Evolutionary conservation across 2,329 filamentous ascomycete species (phyloP).

Genomic region (Aspergillus ruber): DNA sequence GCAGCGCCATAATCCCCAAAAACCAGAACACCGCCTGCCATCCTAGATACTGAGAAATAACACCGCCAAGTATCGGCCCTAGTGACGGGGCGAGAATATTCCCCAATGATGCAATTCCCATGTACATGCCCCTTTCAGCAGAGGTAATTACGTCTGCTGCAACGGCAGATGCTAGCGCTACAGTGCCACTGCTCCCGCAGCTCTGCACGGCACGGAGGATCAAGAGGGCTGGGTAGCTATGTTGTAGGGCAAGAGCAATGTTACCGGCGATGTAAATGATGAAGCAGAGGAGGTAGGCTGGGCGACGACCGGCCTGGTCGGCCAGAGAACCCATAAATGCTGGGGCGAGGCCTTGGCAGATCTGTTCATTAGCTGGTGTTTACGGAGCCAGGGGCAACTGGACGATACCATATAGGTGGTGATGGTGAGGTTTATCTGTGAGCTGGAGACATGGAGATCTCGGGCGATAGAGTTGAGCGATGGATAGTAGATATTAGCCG

Average conservation of each 20-base stretch:
- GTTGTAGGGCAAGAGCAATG: slow-evolving; percentile 34
- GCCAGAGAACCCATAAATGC: slow-evolving; percentile 43
- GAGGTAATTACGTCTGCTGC: slow-evolving; percentile 37
- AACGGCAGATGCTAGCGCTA: slow-evolving; percentile 36
- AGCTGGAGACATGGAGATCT: slow-evolving; percentile 21
- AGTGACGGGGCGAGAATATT: slow-evolving; percentile 41
- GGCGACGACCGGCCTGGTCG: slow-evolving; percentile 43
- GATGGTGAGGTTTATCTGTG: slow-evolving; percentile 22
- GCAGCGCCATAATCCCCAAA: slow-evolving; percentile 37
- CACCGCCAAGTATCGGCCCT: slow-evolving; percentile 47
- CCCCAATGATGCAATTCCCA: slow-evolving; percentile 29
- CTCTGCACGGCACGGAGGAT: slow-evolving; percentile 40
- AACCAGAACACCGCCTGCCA: slow-evolving; percentile 53
- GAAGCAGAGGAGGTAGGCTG: slow-evolving; percentile 43
- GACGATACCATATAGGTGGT: slow-evolving; percentile 27
- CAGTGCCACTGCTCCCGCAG: slow-evolving; percentile 35
- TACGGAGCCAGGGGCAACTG: not conserved
- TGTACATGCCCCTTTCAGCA: slow-evolving; percentile 37
- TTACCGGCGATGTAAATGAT: slow-evolving; percentile 38
- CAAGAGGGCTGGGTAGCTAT: slow-evolving; percentile 32
- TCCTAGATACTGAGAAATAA: slow-evolving; percentile 42
- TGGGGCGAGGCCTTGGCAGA: slow-evolving; percentile 47
- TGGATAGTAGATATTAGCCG: slow-evolving; percentile 41
- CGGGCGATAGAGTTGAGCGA: slow-evolving; percentile 27
- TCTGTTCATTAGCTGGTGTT: slow-evolving; percentile 17